phyloP scores from a whole-genome alignment of 345 rosid genomes.

The Geranium rotundifolium region DNA sequence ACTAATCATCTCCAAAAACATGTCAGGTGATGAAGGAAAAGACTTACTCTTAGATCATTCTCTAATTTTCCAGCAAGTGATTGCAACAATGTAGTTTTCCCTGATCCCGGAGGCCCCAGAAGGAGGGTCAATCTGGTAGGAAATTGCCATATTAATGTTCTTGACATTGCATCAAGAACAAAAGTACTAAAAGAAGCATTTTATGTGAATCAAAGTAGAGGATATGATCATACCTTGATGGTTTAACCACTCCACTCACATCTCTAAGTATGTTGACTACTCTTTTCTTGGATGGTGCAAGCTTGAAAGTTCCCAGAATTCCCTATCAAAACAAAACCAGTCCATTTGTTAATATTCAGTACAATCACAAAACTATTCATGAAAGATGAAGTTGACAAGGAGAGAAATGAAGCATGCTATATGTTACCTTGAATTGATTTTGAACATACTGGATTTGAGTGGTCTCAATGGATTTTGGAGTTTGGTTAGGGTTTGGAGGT shows the following conservation, averaged over 20 bases:
- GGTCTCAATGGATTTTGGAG: too few relatives aligned
- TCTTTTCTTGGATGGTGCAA: conserved; percentile 29
- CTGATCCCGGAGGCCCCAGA: conserved; percentile 35
- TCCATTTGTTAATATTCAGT: too few relatives aligned
- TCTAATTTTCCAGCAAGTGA: conserved; percentile 31
- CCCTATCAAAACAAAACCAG: conserved; percentile 10
- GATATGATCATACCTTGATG: conserved; percentile 20
- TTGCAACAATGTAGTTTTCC: conserved; percentile 28
- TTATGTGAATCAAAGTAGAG: too few relatives aligned
- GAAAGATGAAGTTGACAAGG: too few relatives aligned
- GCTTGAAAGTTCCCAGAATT: conserved; percentile 15
- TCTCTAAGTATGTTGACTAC: conserved; percentile 22
- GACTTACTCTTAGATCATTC: conserved; percentile 16
- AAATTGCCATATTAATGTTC: too few relatives aligned
- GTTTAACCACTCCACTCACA: conserved; percentile 28
- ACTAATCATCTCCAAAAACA: too few relatives aligned
- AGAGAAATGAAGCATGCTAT: too few relatives aligned
- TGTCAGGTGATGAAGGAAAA: not conserved
- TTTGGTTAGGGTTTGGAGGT: too few relatives aligned
- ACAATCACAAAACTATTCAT: too few relatives aligned
- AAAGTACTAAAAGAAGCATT: not conserved
- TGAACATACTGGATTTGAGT: too few relatives aligned
- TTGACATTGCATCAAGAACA: too few relatives aligned
- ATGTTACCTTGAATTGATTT: too few relatives aligned
- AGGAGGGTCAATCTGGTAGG: conserved; percentile 25